Percentiles rank a stretch among this genome's conserved stretches.
Conservation (phyloP, 225 moss, liverwort and hornwort genomes). For the Marchantia polymorpha region DNA sequence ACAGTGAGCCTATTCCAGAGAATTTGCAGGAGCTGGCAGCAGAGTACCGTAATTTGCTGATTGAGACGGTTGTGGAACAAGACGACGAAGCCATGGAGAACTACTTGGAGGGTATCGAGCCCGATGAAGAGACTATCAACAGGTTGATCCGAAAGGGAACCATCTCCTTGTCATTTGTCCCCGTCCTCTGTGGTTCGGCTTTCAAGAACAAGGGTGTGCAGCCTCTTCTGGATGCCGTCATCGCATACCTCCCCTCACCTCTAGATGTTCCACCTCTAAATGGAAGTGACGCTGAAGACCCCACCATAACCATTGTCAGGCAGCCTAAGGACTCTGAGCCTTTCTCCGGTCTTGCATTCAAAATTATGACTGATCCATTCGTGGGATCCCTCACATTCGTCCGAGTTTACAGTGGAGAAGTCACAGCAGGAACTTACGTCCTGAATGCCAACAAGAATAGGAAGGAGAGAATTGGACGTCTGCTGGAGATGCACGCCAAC, state of each 20-base stretch:
- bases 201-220: conserved; percentile 99
- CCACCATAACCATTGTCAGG: conserved; percentile 61
- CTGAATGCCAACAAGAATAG: conserved; percentile 83
- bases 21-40: conserved; percentile 52
- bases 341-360: conserved; percentile 91
- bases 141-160: conserved; percentile 76
- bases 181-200: conserved; percentile 90
- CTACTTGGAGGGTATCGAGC: conserved; percentile 80
- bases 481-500: conserved; percentile 98
- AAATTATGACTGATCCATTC: conserved; percentile 95
- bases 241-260: conserved; percentile 85
- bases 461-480: conserved; percentile 91
- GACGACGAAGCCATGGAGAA: conserved; percentile 88
- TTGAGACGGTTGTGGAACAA: conserved; percentile 71
- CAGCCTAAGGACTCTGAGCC: conserved; percentile 73
- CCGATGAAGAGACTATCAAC: conserved; percentile 69
- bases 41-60: conserved; percentile 58
- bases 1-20: conserved; percentile 69
- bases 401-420: conserved; percentile 77
- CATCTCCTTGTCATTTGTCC: conserved; percentile 69
- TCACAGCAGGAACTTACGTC: conserved; percentile 80
- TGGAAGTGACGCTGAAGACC: conserved; percentile 72
- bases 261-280: conserved; percentile 95
- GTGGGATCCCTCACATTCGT: conserved; percentile 97
- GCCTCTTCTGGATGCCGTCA: conserved; percentile 85